Evolutionary conservation across 129 eudicot genomes (phyloP), one percentile per base, ranked within the genome.

Genomic region (Scalesia atractyloides): DNA sequence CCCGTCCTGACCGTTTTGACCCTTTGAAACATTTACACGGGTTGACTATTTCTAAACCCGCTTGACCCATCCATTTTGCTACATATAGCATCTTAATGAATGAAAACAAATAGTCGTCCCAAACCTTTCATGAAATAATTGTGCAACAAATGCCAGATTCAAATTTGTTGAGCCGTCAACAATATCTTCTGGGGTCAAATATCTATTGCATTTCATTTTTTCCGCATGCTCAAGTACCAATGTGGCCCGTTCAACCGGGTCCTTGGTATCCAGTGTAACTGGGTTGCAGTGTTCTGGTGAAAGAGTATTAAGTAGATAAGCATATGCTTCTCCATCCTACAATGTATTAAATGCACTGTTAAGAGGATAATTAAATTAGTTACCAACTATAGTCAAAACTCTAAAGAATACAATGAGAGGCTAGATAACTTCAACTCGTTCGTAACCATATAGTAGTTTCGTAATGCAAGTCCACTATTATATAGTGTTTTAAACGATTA

Each of bases 201-300:
- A 94, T 88, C 89, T 82, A 70, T 94, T 94, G 87, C 97, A 90
- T 72, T 88, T 89, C 97, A 94, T 94, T 79, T 73, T 86, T 79
- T 90, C 98, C 13, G 97, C 97, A 80, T 94, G 98, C 70, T 94
- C 98, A 58, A 94, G 91, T 72, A 94, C 89, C 86, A 94, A 82
- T 79, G 73, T 64, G 33, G 97, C 98, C 72, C 98, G 86, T 82
- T 90, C 87, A 36, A 66, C 67, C 46, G 97, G 91, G 79, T 94
- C 96, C 83, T 82, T 84, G 26, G 82, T 79, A 77, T 86, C 97
- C 74, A 94, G 78, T 50, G 97, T 84, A 76, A 81, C 90, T 14
- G 97, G 96, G 65, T 76, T 83, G 76, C 92, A 81, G 75, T 87
- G 93, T 85, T 94, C 98, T 66, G 98, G 98, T 81, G 97, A 95